Evolutionary conservation across 441 rosid species (phyloP).

Genomic region (Isatis lusitanica): DNA sequence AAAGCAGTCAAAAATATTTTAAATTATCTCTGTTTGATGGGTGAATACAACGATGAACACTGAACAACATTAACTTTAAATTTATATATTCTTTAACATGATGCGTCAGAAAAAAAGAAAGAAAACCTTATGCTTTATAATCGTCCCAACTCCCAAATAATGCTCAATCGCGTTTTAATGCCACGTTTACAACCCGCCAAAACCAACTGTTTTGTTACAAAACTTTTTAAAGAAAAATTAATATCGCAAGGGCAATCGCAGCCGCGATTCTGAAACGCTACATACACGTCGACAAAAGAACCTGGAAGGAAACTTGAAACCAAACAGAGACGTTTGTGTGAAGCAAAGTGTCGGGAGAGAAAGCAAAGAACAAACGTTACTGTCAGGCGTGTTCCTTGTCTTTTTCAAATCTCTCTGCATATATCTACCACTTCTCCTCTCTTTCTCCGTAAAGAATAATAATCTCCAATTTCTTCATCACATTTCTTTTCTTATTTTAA

Average conservation of each 20-base stretch:
- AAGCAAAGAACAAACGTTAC: constrained; percentile 32
- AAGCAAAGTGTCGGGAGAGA: constrained; percentile 31
- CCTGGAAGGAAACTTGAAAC: constrained; percentile 3
- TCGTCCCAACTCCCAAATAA: not conserved
- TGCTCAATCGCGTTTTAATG: not conserved
- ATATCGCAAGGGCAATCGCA: not conserved
- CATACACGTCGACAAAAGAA: not conserved
- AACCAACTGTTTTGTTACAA: not conserved
- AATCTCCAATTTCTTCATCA: constrained; percentile 29
- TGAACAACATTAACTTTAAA: too few species aligned
- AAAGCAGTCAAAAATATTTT: too few species aligned
- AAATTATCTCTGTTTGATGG: too few species aligned
- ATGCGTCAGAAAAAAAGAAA: too few species aligned
- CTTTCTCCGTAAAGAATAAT: constrained; percentile 33
- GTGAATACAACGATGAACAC: too few species aligned
- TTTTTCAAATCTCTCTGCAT: not conserved
- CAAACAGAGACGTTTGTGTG: constrained; percentile 32
- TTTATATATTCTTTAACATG: too few species aligned
- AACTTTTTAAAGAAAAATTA: too few species aligned
- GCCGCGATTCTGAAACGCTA: constrained; percentile 19
- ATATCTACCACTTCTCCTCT: constrained; percentile 1
- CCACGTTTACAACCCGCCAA: not conserved
- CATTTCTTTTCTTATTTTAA: constrained; percentile 28
- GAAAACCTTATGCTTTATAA: not conserved
- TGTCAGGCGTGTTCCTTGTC: constrained; percentile 15